A percentile compares a stretch with the other conserved stretches of the same genome.
phyloP scores from a whole-genome alignment of 495 filamentous ascomycete species.

The Cercophora sp. region DNA sequence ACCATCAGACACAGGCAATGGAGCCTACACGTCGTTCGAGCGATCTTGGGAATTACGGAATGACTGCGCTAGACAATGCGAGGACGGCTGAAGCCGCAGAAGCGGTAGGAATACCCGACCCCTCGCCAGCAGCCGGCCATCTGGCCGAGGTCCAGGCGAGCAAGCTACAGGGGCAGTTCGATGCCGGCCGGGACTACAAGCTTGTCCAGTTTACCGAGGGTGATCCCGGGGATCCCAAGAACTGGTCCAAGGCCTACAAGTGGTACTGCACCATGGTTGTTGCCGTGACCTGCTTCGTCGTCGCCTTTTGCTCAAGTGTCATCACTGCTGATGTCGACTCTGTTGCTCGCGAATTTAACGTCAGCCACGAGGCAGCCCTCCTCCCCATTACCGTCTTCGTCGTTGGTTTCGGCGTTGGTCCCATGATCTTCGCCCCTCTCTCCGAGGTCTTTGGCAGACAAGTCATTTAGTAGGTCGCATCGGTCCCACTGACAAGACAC shows the following conservation, averaged over 20 bases:
- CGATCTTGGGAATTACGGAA: not conserved
- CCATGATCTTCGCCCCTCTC: slow-evolving; percentile 78
- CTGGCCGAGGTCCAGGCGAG: slow-evolving; percentile 10
- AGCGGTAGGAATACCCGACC: not conserved
- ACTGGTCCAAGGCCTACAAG: slow-evolving; percentile 60
- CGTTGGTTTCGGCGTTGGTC: slow-evolving; percentile 74
- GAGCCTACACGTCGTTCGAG: too few species aligned
- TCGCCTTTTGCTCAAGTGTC: slow-evolving; percentile 60
- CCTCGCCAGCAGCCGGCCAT: not conserved
- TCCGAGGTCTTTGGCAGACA: slow-evolving; percentile 67
- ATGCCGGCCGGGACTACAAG: slow-evolving; percentile 47
- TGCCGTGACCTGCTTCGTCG: slow-evolving; percentile 59
- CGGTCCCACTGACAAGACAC: not conserved
- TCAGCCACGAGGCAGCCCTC: slow-evolving; percentile 63
- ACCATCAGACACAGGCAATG: not conserved
- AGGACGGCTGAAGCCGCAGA: not conserved
- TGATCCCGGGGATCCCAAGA: slow-evolving; percentile 67
- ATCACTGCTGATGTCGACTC: slow-evolving; percentile 65
- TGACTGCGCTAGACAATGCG: not conserved
- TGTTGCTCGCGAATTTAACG: slow-evolving; percentile 55
- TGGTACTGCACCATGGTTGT: slow-evolving; percentile 69
- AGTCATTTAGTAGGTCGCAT: slow-evolving; percentile 53
- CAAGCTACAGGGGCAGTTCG: slow-evolving; percentile 9
- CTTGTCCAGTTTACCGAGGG: slow-evolving; percentile 66
- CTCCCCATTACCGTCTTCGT: slow-evolving; percentile 71